Conservation (phyloP, 2,329 filamentous ascomycete species). For the Scedosporium boydii region DNA sequence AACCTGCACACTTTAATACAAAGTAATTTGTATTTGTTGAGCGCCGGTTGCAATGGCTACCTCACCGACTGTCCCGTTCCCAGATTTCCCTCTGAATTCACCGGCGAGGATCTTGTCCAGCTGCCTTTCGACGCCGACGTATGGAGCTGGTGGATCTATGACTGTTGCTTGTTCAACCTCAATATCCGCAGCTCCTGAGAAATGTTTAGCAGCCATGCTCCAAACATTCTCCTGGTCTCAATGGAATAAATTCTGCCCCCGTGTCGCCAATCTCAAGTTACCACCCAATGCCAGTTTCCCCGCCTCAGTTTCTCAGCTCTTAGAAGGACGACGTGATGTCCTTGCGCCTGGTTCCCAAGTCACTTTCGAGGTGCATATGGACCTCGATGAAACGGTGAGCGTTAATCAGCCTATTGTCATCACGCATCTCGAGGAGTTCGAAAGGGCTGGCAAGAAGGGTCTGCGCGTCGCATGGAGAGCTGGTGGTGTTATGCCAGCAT, state of each 20-base stretch:
- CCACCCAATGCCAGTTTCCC: slow-evolving; percentile 8
- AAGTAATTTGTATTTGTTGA: background rate
- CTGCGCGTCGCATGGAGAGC: slow-evolving; percentile 29
- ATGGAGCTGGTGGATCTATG: slow-evolving; percentile 19
- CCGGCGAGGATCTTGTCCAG: slow-evolving; percentile 10
- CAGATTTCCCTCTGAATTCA: slow-evolving; percentile 11
- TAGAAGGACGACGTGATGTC: slow-evolving; percentile 12
- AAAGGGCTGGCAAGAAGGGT: slow-evolving; percentile 19
- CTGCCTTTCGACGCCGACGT: slow-evolving; percentile 19
- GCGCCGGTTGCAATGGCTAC: background rate
- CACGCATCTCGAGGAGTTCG: slow-evolving; percentile 23
- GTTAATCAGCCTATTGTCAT: slow-evolving; percentile 14
- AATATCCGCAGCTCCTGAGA: slow-evolving; percentile 23
- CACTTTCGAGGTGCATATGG: slow-evolving; percentile 23
- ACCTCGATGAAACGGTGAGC: slow-evolving; percentile 13
- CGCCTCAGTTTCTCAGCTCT: slow-evolving; percentile 7
- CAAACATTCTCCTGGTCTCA: slow-evolving; percentile 20
- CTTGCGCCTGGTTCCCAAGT: slow-evolving; percentile 22
- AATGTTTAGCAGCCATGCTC: slow-evolving; percentile 20
- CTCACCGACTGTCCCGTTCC: background rate
- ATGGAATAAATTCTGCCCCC: slow-evolving; percentile 26
- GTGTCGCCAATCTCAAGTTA: slow-evolving; percentile 16
- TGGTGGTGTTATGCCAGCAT: slow-evolving; percentile 17
- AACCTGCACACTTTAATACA: slow-evolving; percentile 8
- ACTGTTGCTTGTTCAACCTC: slow-evolving; percentile 20